phyloP scores from a whole-genome alignment of 2,329 filamentous ascomycete species.

The Metarhizium sp. region DNA sequence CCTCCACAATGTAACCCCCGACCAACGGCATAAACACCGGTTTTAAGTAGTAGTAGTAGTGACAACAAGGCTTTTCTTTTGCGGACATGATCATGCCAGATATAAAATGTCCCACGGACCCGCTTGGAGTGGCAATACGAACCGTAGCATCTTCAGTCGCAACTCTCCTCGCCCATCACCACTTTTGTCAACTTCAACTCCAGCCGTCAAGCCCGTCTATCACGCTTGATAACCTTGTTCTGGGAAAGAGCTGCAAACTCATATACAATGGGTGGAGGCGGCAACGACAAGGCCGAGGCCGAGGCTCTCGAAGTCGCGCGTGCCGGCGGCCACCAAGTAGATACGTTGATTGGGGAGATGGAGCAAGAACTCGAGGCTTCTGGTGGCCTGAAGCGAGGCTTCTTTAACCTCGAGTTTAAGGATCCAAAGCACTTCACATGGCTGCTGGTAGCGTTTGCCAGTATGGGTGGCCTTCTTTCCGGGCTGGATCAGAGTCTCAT shows the following conservation, averaged over 20 bases:
- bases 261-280: conserved; percentile 7
- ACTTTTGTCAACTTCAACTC: background rate
- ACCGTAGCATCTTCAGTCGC: background rate
- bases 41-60: background rate
- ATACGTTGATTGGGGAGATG: conserved; percentile 31
- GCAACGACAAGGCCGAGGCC: conserved; percentile 18
- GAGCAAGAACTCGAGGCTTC: conserved; percentile 27
- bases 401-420: conserved; percentile 48
- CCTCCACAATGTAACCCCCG: conserved; percentile 3
- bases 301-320: conserved; percentile 28
- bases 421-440: conserved; percentile 58
- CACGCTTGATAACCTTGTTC: background rate
- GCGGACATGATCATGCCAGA: background rate
- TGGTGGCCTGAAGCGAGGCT: conserved; percentile 24
- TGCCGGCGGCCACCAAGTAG: conserved; percentile 24
- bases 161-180: background rate
- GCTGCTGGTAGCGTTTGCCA: conserved; percentile 61
- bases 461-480: conserved; percentile 63
- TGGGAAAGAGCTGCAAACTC: background rate
- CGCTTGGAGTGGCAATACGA: background rate
- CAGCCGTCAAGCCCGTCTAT: background rate
- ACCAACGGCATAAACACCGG: background rate
- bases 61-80: background rate
- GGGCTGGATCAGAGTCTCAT: conserved; percentile 67
- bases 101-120: background rate